Evolutionary conservation across 805 yeast species (phyloP), one percentile per base, ranked within the genome.

Genomic region (Kazachstania bromeliacearum): DNA sequence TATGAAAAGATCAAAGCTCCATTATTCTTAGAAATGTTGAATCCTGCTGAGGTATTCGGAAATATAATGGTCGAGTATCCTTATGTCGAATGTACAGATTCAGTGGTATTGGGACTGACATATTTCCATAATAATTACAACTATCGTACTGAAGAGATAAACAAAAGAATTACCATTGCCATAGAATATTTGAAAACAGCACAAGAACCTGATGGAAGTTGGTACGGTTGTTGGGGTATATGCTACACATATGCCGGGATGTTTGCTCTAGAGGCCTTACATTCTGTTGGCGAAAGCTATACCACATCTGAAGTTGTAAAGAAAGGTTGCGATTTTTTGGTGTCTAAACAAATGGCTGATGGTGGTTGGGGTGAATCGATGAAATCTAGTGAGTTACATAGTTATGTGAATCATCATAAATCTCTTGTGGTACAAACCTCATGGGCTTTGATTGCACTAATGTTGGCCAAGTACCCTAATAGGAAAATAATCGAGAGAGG

Each of bases 201-300:
- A 2, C 98, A 92, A 59, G 64, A 67, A 30, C 50, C 53, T 0
- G 95, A 92, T 58, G 99, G 99, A 0, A 78, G 94, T 10, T 92
- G 97, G 97, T 94, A 88, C 57, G 99, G 99, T 1, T 77, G 85
- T 28, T 92, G 99, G 99, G 99, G 98, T 25, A 79, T 92, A 4
- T 92, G 99, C 55, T 87, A 70, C 55, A 84, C 96, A 0, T 92
- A 92, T 59, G 97, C 97, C 0, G 83, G 87, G 2, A 92, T 92
- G 98, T 92, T 92, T 71, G 99, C 99, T 0, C 60, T 92, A 20
- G 99, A 92, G 49, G 97, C 97, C 0, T 67, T 92, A 33, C 66
- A 75, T 19, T 73, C 89, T 4, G 79, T 80, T 19, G 84, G 78
- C 1, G 70, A 70, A 39, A 63, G 51, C 2, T 89, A 87, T 55